phyloP scores from a whole-genome alignment of 2,329 filamentous ascomycete genomes.

The Bipolaris oryzae region DNA sequence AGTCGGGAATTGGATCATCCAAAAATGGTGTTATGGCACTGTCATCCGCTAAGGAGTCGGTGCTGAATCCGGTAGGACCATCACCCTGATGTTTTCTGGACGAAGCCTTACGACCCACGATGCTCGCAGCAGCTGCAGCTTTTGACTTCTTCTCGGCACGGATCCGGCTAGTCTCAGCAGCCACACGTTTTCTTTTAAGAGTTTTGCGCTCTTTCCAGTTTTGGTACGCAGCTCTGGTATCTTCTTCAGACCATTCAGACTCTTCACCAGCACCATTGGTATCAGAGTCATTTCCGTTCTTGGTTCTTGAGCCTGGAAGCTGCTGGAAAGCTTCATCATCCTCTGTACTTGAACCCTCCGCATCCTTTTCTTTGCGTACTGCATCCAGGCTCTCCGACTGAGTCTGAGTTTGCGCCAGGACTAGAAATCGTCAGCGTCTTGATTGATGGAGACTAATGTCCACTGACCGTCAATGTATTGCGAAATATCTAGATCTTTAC shows the following conservation, averaged over 20 bases:
- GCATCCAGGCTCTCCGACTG: constrained; percentile 27
- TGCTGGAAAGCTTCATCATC: constrained; percentile 10
- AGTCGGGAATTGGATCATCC: constrained; percentile 59
- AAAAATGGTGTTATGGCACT: constrained; percentile 61
- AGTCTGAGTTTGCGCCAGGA: constrained; percentile 34
- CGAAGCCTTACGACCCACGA: constrained; percentile 47
- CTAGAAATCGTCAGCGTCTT: constrained; percentile 22
- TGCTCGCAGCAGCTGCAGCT: constrained; percentile 50
- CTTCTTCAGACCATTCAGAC: constrained; percentile 59
- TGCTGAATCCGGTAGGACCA: constrained; percentile 25
- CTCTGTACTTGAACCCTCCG: constrained; percentile 13
- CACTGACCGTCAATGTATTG: constrained; percentile 43
- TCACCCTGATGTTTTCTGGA: constrained; percentile 23
- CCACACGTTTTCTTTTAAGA: constrained; percentile 59
- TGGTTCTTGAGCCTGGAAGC: neutral
- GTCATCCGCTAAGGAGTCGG: constrained; percentile 39
- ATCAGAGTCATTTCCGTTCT: constrained; percentile 9
- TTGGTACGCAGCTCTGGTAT: constrained; percentile 62
- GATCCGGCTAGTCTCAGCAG: constrained; percentile 56
- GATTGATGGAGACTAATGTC: neutral
- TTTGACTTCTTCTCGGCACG: constrained; percentile 57
- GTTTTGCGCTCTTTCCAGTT: constrained; percentile 67
- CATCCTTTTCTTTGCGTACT: neutral
- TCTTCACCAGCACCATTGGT: constrained; percentile 19
- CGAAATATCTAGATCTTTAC: constrained; percentile 41